Base-by-base conservation (phyloP, 768 basidiomycete species). In the Suillus clintonianus region DNA sequence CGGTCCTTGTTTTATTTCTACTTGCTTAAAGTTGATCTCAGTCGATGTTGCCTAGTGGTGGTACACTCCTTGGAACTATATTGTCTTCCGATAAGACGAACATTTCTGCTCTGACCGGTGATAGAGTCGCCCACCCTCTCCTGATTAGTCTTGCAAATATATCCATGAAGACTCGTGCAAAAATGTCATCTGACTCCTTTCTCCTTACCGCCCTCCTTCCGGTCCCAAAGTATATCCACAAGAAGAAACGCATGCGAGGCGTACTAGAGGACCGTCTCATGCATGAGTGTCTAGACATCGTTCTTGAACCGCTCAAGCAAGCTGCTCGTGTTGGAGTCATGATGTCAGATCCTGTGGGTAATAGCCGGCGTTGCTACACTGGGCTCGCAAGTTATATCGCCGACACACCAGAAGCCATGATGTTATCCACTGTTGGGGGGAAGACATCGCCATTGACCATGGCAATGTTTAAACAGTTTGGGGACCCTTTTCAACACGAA, bases 261-360 rank as follows among this genome's bases (percentile, higher is more conserved):
- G 59, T 78, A 14, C 64, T 78, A 17, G 67, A 65, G 36, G 64
- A 59, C 48, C 65, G 74, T 5, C 64, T 78, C 3, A 66, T 69
- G 43, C 77, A 79, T 51, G 50, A 70, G 41, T 74, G 71, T 61
- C 61, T 78, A 2, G 76, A 79, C 60, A 69, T 74, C 34, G 62
- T 78, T 39, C 64, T 71, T 13, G 27, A 51, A 10, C 74, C 71
- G 2, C 67, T 79, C 36, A 78, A 78, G 55, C 66, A 43, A 36
- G 75, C 76, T 4, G 74, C 75, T 24, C 8, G 60, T 43, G 59
- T 70, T 43, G 76, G 76, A 8, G 60, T 70, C 32, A 66, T 71
- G 62, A 70, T 78, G 70, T 65, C 67, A 15, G 75, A 77, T 57
- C 72, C 70, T 1, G 27, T 24, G 6, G 69, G 69, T 36, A 61